Evolutionary conservation across 2,329 filamentous ascomycete genomes (phyloP).

Genomic region (Nigrospora sphaerica): DNA sequence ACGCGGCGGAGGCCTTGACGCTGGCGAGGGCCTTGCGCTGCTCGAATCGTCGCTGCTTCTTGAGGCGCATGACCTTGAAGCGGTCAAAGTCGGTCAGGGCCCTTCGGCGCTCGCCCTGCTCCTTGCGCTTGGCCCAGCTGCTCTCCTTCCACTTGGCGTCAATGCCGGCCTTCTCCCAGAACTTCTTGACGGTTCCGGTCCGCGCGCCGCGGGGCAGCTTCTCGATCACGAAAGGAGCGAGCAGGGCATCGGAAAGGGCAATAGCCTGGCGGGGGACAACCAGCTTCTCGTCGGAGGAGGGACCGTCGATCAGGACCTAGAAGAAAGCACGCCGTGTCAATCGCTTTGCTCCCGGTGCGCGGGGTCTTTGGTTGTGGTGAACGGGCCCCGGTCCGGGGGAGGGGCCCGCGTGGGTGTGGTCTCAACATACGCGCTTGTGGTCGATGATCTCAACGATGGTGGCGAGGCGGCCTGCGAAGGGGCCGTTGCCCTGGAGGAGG

Average conservation of each 20-base stretch:
- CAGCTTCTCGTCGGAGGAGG: conserved; percentile 71
- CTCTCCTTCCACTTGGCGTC: conserved; percentile 89
- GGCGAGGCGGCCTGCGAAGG: conserved; percentile 79
- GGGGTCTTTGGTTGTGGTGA: not conserved
- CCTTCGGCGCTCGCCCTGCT: conserved; percentile 78
- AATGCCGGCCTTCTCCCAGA: conserved; percentile 87
- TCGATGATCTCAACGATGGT: conserved; percentile 99
- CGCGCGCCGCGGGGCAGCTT: conserved; percentile 82
- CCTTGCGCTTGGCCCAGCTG: conserved; percentile 91
- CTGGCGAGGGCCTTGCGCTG: conserved; percentile 94
- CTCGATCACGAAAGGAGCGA: conserved; percentile 83
- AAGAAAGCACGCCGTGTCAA: conserved; percentile 4
- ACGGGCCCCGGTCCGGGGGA: not conserved
- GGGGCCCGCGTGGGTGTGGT: conserved; percentile 4
- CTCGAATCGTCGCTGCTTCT: conserved; percentile 99
- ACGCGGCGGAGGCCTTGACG: conserved; percentile 70
- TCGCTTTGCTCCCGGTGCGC: not conserved
- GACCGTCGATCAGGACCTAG: conserved; percentile 94
- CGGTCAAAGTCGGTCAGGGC: conserved; percentile 96
- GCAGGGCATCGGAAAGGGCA: conserved; percentile 73
- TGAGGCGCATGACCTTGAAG: conserved; percentile 99
- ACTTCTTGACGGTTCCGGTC: conserved; percentile 73
- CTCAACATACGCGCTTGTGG: conserved; percentile 93
- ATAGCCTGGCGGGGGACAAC: conserved; percentile 82
- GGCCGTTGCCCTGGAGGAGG: conserved; percentile 74